Evolutionary conservation across 106 monocot species (phyloP).

Genomic region (Narthecium ossifragum): DNA sequence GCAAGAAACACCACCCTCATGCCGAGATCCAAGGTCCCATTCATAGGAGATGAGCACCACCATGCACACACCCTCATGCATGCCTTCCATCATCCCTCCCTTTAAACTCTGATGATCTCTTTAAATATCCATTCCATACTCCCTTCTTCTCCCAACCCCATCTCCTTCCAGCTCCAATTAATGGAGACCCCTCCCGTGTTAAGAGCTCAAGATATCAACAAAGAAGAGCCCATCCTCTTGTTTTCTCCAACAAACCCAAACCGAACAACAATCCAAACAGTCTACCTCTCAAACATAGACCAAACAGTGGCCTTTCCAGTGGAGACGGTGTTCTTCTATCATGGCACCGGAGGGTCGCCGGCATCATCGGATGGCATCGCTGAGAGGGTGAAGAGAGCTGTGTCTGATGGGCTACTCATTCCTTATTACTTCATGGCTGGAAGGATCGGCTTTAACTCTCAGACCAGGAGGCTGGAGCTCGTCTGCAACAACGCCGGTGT

Average conservation of each 20-base stretch:
- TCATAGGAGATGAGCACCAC: slow-evolving; percentile 1
- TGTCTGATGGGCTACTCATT: slow-evolving; percentile 45
- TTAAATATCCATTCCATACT: not conserved
- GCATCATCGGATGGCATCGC: slow-evolving; percentile 16
- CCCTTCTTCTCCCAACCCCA: too few species aligned
- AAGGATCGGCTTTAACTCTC: slow-evolving; percentile 33
- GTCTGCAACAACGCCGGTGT: slow-evolving; percentile 78
- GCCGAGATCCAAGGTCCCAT: slow-evolving; percentile 1
- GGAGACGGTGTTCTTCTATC: slow-evolving; percentile 71
- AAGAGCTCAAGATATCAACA: slow-evolving; percentile 33
- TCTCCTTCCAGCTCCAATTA: not conserved
- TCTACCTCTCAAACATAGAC: slow-evolving; percentile 85
- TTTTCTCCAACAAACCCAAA: slow-evolving; percentile 37
- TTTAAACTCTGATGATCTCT: too few species aligned
- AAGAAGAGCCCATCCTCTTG: slow-evolving; percentile 21
- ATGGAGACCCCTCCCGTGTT: slow-evolving; percentile 25
- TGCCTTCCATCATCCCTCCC: not conserved
- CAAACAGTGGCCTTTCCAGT: slow-evolving; percentile 82
- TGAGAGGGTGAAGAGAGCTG: slow-evolving; percentile 35
- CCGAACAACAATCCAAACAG: slow-evolving; percentile 22
- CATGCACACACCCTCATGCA: slow-evolving; percentile 1
- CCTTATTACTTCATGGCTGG: slow-evolving; percentile 90
- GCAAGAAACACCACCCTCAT: slow-evolving; percentile 6
- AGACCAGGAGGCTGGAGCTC: slow-evolving; percentile 52
- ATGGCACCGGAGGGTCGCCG: slow-evolving; percentile 9